phyloP scores from a whole-genome alignment of 192 early-diverging fungal species.

The Backusella tarrabulga region DNA sequence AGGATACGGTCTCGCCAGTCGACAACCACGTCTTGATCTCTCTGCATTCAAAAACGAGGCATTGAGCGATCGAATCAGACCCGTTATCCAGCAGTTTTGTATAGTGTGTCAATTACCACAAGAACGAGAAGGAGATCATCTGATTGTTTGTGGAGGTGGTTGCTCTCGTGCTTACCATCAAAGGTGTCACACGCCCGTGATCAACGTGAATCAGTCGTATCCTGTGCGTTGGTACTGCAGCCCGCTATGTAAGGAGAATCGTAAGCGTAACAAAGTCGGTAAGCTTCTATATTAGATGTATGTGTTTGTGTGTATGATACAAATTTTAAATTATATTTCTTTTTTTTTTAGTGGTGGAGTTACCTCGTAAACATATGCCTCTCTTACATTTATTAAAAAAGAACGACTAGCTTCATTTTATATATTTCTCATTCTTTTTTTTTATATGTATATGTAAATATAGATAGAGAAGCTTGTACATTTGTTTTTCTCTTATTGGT shows the following conservation, averaged over 20 bases:
- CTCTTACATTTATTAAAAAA: conserved; percentile 25
- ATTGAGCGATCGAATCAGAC: background rate
- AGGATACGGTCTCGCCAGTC: conserved; percentile 90
- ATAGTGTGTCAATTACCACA: background rate
- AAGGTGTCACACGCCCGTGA: conserved; percentile 8
- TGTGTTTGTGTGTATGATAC: background rate
- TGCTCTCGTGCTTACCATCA: conserved; percentile 24
- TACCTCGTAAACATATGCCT: conserved; percentile 59
- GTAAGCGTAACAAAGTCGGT: conserved; percentile 19
- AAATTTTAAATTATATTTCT: background rate
- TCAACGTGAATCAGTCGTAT: background rate
- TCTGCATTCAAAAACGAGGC: conserved; percentile 52
- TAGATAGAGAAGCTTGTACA: background rate
- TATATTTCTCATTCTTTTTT: background rate
- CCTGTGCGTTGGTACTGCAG: conserved; percentile 19
- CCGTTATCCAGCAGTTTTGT: background rate
- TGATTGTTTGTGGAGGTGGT: conserved; percentile 17
- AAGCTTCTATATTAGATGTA: background rate
- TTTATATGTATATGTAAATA: background rate
- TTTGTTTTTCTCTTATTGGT: background rate
- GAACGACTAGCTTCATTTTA: background rate
- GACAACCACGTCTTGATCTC: conserved; percentile 82
- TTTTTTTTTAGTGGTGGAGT: conserved; percentile 43
- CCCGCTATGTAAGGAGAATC: conserved; percentile 19
- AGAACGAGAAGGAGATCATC: background rate